Conservation (phyloP, 208 protist species). For the Trypanosoma rangeli region DNA sequence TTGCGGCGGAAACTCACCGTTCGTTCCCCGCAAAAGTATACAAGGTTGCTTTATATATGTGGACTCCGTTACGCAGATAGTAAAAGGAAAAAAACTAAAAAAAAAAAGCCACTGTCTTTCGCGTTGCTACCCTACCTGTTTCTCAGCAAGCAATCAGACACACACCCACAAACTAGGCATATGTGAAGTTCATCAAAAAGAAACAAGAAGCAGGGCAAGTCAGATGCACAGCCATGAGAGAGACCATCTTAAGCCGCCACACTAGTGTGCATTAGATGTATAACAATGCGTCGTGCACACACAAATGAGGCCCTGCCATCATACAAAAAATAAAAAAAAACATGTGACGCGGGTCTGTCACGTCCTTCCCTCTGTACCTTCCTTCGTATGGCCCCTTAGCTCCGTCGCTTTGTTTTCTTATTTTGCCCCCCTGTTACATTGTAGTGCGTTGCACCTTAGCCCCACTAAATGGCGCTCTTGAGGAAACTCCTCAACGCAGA, state of each 20-base stretch:
- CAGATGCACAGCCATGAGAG: too few species aligned
- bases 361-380: not conserved
- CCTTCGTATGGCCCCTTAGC: not conserved
- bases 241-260: not conserved
- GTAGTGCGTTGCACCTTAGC: not conserved
- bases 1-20: not conserved
- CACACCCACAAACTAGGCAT: not conserved
- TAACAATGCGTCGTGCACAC: not conserved
- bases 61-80: not conserved
- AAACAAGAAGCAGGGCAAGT: not conserved
- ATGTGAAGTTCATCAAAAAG: not conserved
- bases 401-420: not conserved
- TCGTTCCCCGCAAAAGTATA: not conserved
- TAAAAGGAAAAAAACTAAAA: too few species aligned
- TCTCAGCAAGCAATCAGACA: not conserved
- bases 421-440: not conserved
- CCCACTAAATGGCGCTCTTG: conserved; percentile 32
- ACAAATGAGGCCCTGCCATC: not conserved
- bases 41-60: not conserved
- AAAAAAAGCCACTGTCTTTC: too few species aligned
- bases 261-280: not conserved
- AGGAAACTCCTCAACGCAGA: conserved; percentile 52
- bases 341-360: not conserved
- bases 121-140: conserved; percentile 1
- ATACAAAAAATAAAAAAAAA: not conserved